Evolutionary conservation across 148 eudicot genomes (phyloP), one percentile per base, ranked within the genome.

Genomic region (Nepenthes mirabilis): DNA sequence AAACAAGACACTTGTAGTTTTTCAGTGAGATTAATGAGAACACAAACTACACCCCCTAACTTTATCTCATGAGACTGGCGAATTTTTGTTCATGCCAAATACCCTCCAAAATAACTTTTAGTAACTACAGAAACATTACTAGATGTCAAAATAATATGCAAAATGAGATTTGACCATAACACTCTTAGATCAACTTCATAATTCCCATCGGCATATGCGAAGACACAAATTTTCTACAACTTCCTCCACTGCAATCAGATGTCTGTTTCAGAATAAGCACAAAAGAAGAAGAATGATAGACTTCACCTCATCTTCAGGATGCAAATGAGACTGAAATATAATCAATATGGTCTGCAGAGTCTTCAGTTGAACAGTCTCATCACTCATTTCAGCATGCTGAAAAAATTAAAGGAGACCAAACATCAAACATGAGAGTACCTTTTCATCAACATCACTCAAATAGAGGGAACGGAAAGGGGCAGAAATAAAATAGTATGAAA

Each of bases 381-480:
- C 95, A 59, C 85, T 80, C 88, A 89, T 89, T 77, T 94, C 99
- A 62, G 95, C 90, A 79, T 94, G 99, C 99, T 94, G 83, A 49
- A 34, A 69, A 59, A 34, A 47, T 14, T 48, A 47, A 50, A 60
- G 52, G 5, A 60, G 58, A 61, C 33, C 6, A 52, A 62, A 6
- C 32, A 36, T 11, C 52, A 49, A 49, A 2, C n/a, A 49, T 5
- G 13, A 49, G 6, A 5, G 14, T 3, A 49, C 10, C 2, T 2
- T 49, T 8, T 40, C 8, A 40, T 40, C 45, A 40, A 40, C 45
- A 40, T 40, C 45, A 40, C 8, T 3, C 45, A 40, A 40, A 40
- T 3, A 23, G 23, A 23, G 23, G 23, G 23, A 23, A 23, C 23
- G 23, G 23, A 23, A 23, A 23, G 23, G 23, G 23, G 23, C 23